These are phyloP conservation scores for Bisporella sp. DNA, from an alignment of 2,329 filamentous ascomycete species.

Conservation along the genomic window DNA sequence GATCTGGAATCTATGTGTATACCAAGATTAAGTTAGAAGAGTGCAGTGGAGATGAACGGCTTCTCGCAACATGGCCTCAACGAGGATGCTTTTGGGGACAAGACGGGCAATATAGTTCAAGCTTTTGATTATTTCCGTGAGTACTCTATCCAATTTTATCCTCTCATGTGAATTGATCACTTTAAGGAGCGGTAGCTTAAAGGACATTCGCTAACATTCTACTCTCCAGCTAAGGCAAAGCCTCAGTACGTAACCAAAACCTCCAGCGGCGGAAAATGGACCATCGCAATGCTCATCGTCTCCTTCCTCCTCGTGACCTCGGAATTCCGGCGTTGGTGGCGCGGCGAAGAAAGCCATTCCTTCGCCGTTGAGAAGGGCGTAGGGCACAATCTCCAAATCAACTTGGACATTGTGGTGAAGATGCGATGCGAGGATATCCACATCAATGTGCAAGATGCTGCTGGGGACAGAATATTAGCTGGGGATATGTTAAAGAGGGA, in stretches of 20 bases:
- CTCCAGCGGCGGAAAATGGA: constrained; percentile 88
- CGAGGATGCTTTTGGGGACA: constrained; percentile 75
- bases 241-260: constrained; percentile 83
- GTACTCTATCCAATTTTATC: constrained; percentile 28
- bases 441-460: constrained; percentile 93
- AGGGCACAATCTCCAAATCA: constrained; percentile 82
- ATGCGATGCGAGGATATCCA: constrained; percentile 89
- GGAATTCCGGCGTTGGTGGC: constrained; percentile 78
- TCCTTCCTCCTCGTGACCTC: constrained; percentile 69
- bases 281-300: constrained; percentile 69
- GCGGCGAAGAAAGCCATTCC: constrained; percentile 75
- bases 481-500: constrained; percentile 67
- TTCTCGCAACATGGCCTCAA: constrained; percentile 63
- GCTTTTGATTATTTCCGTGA: constrained; percentile 97
- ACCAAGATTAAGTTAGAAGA: background rate
- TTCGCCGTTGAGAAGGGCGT: constrained; percentile 93
- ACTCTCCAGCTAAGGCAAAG: constrained; percentile 80
- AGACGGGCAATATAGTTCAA: constrained; percentile 60
- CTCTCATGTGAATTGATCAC: background rate
- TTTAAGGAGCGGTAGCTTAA: background rate
- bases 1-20: background rate
- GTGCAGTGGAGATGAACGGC: constrained; percentile 55
- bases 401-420: constrained; percentile 83
- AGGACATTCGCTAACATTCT: background rate
- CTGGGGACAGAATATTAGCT: constrained; percentile 85